Evolutionary conservation across 2,329 filamentous ascomycete species (phyloP), one percentile per base, ranked within the genome.

Genomic region (Pseudocercospora macadamiae): DNA sequence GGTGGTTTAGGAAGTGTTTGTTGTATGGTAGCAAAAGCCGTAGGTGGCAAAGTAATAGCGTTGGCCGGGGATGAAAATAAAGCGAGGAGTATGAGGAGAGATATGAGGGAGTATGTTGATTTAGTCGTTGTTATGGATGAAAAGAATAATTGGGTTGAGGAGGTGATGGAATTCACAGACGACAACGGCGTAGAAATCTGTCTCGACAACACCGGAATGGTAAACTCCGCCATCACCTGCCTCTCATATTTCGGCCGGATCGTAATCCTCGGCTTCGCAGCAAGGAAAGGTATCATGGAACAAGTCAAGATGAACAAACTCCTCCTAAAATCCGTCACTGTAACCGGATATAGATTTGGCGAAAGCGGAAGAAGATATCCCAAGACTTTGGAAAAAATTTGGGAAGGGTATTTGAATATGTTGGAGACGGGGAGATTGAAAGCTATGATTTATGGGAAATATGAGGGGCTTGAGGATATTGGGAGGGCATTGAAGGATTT

Each of bases 221-320:
- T 86, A 6, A 77, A 81, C 60, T 77, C 78, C 58, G 82, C 81
- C 36, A 68, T 87, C 25, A 79, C 79, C 58, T 84, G 82, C 63
- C 70, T 84, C 28, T 82, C 76, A 21, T 81, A 84, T 66, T 76
- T 78, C 32, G 84, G 83, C 0, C 73, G 79, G 28, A 71, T 87
- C 16, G 75, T 87, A 2, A 74, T 87, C 25, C 76, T 86, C 2
- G 84, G 84, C 0, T 87, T 87, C 67, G 84, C 83, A 4, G 84
- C 80, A 1, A 74, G 79, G 49, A 77, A 72, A 14, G 81, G 82
- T 0, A 71, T 79, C 6, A 80, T 86, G 73, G 84, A 86, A 68
- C 75, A 76, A 36, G 74, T 86, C 48, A 76, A 77, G 26, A 81
- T 83, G 76, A 85, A 86, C 61, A 73, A 80, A 23, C 71, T 86